These are phyloP conservation scores for Coccomyxa subellipsoidea DNA, from an alignment of 163 green algal species.

Conservation along the genomic window DNA sequence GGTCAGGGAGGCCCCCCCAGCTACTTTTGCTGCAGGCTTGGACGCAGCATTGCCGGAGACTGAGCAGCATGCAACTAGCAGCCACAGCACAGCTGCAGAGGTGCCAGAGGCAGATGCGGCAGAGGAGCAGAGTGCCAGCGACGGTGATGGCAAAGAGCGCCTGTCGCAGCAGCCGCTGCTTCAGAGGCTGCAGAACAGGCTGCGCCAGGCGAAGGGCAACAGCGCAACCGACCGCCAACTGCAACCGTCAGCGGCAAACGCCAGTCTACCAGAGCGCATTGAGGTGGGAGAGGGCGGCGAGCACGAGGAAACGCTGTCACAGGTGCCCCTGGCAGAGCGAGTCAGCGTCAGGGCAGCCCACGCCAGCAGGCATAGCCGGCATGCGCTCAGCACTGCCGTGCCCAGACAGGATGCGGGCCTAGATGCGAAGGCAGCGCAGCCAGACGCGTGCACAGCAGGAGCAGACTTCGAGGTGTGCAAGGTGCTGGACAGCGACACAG, in stretches of 20 bases:
- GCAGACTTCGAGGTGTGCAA: background rate
- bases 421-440: background rate
- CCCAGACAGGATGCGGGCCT: background rate
- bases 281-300: background rate
- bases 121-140: background rate
- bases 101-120: background rate
- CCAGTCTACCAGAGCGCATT: background rate
- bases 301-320: background rate
- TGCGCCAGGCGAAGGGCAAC: background rate
- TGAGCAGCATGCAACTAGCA: background rate
- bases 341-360: background rate
- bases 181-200: constrained; percentile 1
- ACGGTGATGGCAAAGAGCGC: background rate
- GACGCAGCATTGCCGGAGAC: background rate
- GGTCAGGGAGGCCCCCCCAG: no score
- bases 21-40: background rate
- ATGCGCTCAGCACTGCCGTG: background rate
- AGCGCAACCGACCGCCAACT: background rate
- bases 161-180: background rate
- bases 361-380: background rate
- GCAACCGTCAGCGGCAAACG: background rate
- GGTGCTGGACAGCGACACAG: background rate
- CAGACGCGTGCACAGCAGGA: background rate
- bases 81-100: background rate
- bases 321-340: background rate